Base-by-base conservation (phyloP, 805 yeast genomes). In the Cyberlindnera xishuangbannaensis region DNA sequence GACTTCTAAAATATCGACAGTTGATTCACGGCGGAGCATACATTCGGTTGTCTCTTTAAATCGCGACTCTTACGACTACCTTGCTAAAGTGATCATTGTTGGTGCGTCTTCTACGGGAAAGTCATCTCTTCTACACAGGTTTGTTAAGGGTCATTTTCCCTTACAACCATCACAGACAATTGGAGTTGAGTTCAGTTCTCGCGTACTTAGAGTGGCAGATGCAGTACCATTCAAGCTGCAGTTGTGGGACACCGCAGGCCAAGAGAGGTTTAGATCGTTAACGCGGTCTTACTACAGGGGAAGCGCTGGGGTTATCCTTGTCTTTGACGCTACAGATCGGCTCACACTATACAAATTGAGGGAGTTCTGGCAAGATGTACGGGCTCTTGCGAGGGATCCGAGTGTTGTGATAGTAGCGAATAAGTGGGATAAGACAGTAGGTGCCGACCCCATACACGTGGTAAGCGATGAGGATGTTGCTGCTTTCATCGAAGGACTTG, bases 51-150 rank as follows among this genome's bases (percentile, higher is more conserved):
- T 36, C 16, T 20, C 31, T 4, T 31, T 36, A 19, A 36, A 36
- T 27, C 25, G 21, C 25, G 45, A 44, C 27, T 4, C 27, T 8
- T 62, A 62, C 34, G 64, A 61, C 37, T 61, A 55, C 30, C 48
- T 62, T 7, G 55, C 61, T 24, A 66, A 66, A 27, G 59, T 62
- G 14, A 67, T 67, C 23, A 47, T 65, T 20, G 61, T 65, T 9
- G 71, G 71, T 0, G 59, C 67, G 2, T 59, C 69, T 2, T 65
- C 68, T 1, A 59, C 62, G 25, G 71, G 71, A 4, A 65, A 65
- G 42, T 58, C 69, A 2, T 63, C 69, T 18, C 49, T 69, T n/a
- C 44, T 69, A 27, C 65, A 56, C 30, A 46, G 59, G 12, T 62
- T 57, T 27, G 39, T 58, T 7, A 46, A 54, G 15, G 47, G 48